A percentile compares a stretch with the other conserved stretches of the same genome.
Evolutionary conservation across 176 grass and related monocot genomes (phyloP).

Genomic region (Oryza longistaminata): DNA sequence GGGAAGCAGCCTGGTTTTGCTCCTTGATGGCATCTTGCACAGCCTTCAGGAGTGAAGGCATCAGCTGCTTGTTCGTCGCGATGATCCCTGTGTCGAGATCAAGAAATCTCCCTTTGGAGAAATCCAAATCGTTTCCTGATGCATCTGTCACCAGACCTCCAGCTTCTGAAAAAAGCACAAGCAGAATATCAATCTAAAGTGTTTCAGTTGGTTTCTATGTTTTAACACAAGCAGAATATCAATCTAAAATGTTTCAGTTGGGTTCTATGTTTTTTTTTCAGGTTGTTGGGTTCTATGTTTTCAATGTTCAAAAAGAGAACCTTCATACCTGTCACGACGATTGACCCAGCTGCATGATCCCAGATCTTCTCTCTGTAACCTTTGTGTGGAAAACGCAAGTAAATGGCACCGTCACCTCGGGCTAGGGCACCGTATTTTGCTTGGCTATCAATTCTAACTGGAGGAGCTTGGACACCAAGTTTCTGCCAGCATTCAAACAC

Average conservation of each 20-base stretch:
- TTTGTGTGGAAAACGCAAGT: slow-evolving; percentile 86
- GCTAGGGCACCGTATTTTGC: slow-evolving; percentile 97
- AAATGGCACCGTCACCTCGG: slow-evolving; percentile 88
- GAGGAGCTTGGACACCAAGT: slow-evolving; percentile 90
- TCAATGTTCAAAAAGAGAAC: not conserved
- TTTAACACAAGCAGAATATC: not conserved
- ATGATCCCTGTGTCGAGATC: slow-evolving; percentile 93
- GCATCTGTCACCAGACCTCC: slow-evolving; percentile 93
- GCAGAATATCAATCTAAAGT: not conserved
- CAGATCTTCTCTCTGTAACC: slow-evolving; percentile 97
- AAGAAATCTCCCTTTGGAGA: slow-evolving; percentile 84
- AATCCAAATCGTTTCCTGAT: slow-evolving; percentile 81
- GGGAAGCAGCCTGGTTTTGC: slow-evolving; percentile 57
- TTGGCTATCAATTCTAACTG: slow-evolving; percentile 95
- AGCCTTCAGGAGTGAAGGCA: slow-evolving; percentile 67
- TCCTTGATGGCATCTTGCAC: slow-evolving; percentile 72
- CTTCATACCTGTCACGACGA: slow-evolving; percentile 79
- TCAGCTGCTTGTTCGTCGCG: slow-evolving; percentile 72
- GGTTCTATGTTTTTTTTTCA: not conserved
- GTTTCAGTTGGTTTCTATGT: not conserved
- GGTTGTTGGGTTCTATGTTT: not conserved
- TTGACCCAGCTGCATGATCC: slow-evolving; percentile 96
- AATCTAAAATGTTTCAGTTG: not conserved
- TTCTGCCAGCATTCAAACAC: slow-evolving; percentile 58
- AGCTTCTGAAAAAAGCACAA: slow-evolving; percentile 61